phyloP scores from a whole-genome alignment of 768 basidiomycete species.

The Xerocomellus chrysenteron region DNA sequence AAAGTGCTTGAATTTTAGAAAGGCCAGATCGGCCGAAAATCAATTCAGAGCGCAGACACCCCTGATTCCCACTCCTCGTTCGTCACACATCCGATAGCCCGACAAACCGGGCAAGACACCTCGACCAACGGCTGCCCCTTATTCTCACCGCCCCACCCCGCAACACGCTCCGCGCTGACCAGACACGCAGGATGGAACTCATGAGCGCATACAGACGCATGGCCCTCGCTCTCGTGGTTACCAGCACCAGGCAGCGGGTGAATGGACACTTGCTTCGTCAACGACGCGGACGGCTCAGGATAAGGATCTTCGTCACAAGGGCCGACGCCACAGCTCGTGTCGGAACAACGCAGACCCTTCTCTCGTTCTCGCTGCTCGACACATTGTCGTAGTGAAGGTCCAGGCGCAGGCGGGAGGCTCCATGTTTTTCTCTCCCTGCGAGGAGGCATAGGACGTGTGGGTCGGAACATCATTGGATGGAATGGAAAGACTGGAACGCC shows the following conservation, averaged over 20 bases:
- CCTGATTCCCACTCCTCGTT: constrained; percentile 62
- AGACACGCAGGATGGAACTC: constrained; percentile 72
- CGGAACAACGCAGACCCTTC: constrained; percentile 68
- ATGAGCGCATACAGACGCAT: constrained; percentile 52
- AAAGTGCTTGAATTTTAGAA: background rate
- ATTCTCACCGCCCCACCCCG: constrained; percentile 57
- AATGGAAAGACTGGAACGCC: constrained; percentile 13
- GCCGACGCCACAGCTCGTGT: constrained; percentile 71
- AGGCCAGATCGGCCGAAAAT: background rate
- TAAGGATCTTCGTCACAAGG: constrained; percentile 72
- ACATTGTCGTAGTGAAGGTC: constrained; percentile 68
- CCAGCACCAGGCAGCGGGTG: constrained; percentile 9
- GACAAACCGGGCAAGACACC: constrained; percentile 74
- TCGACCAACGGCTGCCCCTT: constrained; percentile 46
- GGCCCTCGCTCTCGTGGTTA: constrained; percentile 16
- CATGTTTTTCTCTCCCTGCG: constrained; percentile 47
- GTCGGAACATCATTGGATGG: constrained; percentile 23
- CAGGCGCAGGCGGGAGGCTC: constrained; percentile 63
- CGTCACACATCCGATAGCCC: constrained; percentile 58
- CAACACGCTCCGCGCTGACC: constrained; percentile 63
- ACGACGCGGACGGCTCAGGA: constrained; percentile 27
- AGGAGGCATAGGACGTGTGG: constrained; percentile 25
- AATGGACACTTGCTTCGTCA: constrained; percentile 26
- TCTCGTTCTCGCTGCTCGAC: constrained; percentile 74
- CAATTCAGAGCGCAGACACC: constrained; percentile 30